Evolutionary conservation across 768 basidiomycete genomes (phyloP).

Genomic region (Boletus insuetus): DNA sequence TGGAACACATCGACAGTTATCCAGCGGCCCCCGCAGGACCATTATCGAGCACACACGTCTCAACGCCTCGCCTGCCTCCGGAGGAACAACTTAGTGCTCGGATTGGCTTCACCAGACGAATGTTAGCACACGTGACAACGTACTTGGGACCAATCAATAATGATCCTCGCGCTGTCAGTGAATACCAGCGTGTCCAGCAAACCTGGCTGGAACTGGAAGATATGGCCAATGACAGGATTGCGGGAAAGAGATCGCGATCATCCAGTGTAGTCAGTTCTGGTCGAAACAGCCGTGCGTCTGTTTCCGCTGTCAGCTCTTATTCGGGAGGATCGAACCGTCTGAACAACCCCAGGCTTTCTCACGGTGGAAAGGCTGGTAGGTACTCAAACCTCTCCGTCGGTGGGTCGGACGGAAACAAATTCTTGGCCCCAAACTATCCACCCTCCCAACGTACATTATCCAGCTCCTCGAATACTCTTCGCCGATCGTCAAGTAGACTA

Average conservation of each 20-base stretch:
- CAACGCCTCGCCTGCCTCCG: conserved; percentile 44
- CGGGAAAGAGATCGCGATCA: conserved; percentile 61
- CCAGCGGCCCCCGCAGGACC: conserved; percentile 56
- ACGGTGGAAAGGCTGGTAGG: conserved; percentile 24
- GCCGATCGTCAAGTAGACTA: conserved; percentile 56
- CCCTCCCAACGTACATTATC: conserved; percentile 50
- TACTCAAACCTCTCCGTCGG: conserved; percentile 32
- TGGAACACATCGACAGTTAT: conserved; percentile 85
- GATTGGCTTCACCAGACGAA: conserved; percentile 57
- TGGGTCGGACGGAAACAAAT: conserved; percentile 37
- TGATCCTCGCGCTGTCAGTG: conserved; percentile 59
- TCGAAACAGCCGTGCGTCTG: conserved; percentile 54
- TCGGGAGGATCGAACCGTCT: conserved; percentile 20
- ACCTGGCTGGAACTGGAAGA: conserved; percentile 80
- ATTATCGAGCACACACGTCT: conserved; percentile 49
- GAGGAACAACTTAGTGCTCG: conserved; percentile 67
- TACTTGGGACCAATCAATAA: conserved; percentile 43
- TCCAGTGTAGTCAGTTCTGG: conserved; percentile 65
- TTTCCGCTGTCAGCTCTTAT: conserved; percentile 36
- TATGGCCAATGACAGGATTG: conserved; percentile 70
- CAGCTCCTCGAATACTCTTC: conserved; percentile 41
- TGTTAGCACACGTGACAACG: conserved; percentile 46
- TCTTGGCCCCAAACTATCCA: conserved; percentile 45
- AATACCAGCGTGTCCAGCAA: conserved; percentile 67
- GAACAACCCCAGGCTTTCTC: conserved; percentile 10